Evolutionary conservation across 306 rosid genomes (phyloP).

Genomic region (Carpinus viminea): DNA sequence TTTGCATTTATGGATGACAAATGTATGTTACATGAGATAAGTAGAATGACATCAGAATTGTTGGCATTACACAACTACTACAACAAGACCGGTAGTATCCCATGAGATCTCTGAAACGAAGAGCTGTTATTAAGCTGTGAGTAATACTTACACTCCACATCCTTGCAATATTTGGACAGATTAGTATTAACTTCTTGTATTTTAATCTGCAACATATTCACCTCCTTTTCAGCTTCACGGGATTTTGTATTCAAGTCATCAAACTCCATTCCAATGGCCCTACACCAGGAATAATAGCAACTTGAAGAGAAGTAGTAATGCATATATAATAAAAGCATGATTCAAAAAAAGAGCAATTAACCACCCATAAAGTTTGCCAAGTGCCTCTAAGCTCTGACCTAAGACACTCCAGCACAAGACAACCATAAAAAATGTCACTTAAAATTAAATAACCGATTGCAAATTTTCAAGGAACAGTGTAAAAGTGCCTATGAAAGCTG

Average conservation of each 20-base stretch:
- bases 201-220: slow-evolving; percentile 75
- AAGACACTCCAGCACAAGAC: neutral
- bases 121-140: slow-evolving; percentile 16
- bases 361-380: neutral
- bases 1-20: slow-evolving; percentile 4
- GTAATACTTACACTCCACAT: slow-evolving; percentile 75
- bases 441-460: neutral
- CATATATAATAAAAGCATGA: neutral
- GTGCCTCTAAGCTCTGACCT: neutral
- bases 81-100: slow-evolving; percentile 13
- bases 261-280: slow-evolving; percentile 64
- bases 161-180: slow-evolving; percentile 66
- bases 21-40: neutral
- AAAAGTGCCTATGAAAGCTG: neutral
- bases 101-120: slow-evolving; percentile 7
- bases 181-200: slow-evolving; percentile 63
- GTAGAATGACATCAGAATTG: slow-evolving; percentile 4
- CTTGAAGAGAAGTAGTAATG: slow-evolving; percentile 12
- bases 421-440: neutral
- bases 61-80: slow-evolving; percentile 12
- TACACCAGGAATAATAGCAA: slow-evolving; percentile 32
- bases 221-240: slow-evolving; percentile 85
- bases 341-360: neutral
- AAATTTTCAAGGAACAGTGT: neutral
- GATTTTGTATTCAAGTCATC: slow-evolving; percentile 68